These are phyloP conservation scores for Myxozyma udenii DNA, from an alignment of 805 yeast genomes.

Conservation along the genomic window DNA sequence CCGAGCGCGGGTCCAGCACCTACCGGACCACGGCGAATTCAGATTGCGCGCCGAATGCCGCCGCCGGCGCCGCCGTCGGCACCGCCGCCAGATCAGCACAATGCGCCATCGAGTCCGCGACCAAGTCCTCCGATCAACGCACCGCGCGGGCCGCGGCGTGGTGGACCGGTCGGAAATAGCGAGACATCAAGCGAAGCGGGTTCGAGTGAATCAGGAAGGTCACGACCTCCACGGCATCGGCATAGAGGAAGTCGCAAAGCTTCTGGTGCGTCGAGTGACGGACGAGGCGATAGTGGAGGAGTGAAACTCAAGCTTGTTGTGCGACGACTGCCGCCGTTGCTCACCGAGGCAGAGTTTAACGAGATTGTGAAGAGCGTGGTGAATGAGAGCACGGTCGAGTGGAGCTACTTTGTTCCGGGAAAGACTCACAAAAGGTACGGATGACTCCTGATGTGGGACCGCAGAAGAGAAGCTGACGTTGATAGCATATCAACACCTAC, in stretches of 20 bases:
- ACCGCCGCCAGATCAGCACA: neutral
- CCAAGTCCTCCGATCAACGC: neutral
- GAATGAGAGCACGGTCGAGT: slow-evolving; percentile 30
- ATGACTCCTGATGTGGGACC: neutral
- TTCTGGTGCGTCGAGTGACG: neutral
- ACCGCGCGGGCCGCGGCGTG: neutral
- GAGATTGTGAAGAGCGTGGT: slow-evolving; percentile 32
- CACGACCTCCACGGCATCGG: neutral
- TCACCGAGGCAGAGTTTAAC: slow-evolving; percentile 40
- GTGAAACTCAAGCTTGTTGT: slow-evolving; percentile 37
- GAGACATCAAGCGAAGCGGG: too few relatives aligned
- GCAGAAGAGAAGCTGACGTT: slow-evolving; percentile 16
- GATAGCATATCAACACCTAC: slow-evolving; percentile 41
- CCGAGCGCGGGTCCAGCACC: too few relatives aligned
- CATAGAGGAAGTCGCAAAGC: slow-evolving; percentile 4
- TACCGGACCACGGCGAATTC: neutral
- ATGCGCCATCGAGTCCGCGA: neutral
- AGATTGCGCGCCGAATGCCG: neutral
- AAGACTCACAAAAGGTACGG: slow-evolving; percentile 32
- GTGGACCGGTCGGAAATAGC: too few relatives aligned
- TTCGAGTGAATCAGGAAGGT: slow-evolving; percentile 13
- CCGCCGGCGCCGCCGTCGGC: neutral
- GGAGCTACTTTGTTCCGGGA: slow-evolving; percentile 31
- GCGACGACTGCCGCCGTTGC: slow-evolving; percentile 47
- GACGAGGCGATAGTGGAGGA: slow-evolving; percentile 13